A percentile compares a stretch with the other conserved stretches of the same genome.
Conservation (phyloP, 352 stramenopile genomes). For the Globisporangium orthogonon region DNA sequence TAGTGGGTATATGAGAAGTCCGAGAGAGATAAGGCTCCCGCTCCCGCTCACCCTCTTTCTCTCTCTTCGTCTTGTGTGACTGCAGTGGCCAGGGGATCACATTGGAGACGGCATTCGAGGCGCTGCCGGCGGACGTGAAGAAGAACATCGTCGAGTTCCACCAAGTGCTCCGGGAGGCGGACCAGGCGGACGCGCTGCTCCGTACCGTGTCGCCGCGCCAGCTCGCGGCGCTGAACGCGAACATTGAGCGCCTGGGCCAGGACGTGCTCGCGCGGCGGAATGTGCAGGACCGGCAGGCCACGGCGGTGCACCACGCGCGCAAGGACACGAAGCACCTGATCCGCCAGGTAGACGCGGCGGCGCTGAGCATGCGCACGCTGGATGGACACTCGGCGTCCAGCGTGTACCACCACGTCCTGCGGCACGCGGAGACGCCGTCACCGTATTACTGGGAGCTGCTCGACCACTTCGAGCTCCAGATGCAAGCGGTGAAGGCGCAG, state of each 20-base stretch:
- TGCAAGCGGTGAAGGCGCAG: slow-evolving; percentile 64
- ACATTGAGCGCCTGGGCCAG: slow-evolving; percentile 54
- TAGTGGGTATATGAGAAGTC: background rate
- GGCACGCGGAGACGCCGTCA: slow-evolving; percentile 72
- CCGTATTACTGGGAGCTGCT: slow-evolving; percentile 78
- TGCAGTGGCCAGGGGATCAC: slow-evolving; percentile 30
- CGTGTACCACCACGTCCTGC: slow-evolving; percentile 59
- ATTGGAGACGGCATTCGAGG: slow-evolving; percentile 69
- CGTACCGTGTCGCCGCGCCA: slow-evolving; percentile 57
- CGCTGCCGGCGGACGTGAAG: slow-evolving; percentile 61
- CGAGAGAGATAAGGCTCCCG: too few relatives aligned
- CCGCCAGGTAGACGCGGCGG: slow-evolving; percentile 62
- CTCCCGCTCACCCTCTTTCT: too few relatives aligned
- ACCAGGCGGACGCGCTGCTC: slow-evolving; percentile 67
- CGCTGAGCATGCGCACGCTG: slow-evolving; percentile 56
- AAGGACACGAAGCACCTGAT: slow-evolving; percentile 74
- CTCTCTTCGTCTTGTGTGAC: background rate
- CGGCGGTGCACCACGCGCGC: slow-evolving; percentile 56
- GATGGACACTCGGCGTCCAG: slow-evolving; percentile 39
- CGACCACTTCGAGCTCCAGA: slow-evolving; percentile 62
- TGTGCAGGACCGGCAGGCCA: slow-evolving; percentile 45
- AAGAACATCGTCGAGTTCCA: slow-evolving; percentile 77
- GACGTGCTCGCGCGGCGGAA: slow-evolving; percentile 57
- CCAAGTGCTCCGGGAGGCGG: slow-evolving; percentile 62
- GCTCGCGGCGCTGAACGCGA: slow-evolving; percentile 45